phyloP scores from a whole-genome alignment of 2,329 filamentous ascomycete genomes.

The Penicillium crustosum region DNA sequence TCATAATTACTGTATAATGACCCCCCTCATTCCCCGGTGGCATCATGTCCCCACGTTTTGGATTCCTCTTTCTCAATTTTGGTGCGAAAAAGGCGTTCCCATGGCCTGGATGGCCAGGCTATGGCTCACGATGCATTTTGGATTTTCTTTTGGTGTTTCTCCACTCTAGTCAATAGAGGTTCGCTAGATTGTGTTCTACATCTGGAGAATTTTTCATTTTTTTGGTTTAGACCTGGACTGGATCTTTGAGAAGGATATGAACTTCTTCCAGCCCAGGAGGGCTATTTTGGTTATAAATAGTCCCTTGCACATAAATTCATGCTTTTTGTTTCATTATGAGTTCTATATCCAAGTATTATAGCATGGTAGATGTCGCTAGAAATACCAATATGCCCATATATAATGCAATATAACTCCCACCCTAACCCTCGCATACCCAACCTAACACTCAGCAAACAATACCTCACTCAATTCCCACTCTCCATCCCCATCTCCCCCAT shows the following conservation, averaged over 20 bases:
- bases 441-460: neutral
- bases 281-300: slow-evolving; percentile 1
- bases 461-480: neutral
- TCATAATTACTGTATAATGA: slow-evolving; percentile 8
- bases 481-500: neutral
- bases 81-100: slow-evolving; percentile 12
- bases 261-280: neutral
- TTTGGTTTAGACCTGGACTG: neutral
- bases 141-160: neutral
- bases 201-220: neutral
- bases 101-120: neutral
- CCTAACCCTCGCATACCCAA: neutral
- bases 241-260: neutral
- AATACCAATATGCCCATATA: neutral
- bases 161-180: slow-evolving; percentile 1
- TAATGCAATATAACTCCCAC: neutral
- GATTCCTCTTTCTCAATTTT: slow-evolving; percentile 1
- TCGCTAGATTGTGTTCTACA: slow-evolving; percentile 4
- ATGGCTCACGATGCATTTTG: slow-evolving; percentile 10
- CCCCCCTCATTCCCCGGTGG: slow-evolving; percentile 2
- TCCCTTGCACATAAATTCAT: slow-evolving; percentile 7
- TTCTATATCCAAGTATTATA: neutral
- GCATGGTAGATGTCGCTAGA: neutral
- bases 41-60: slow-evolving; percentile 7
- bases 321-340: neutral